These are phyloP conservation scores for Solanum pinnatisectum DNA, from an alignment of 257 asterid genomes.

Conservation along the genomic window DNA sequence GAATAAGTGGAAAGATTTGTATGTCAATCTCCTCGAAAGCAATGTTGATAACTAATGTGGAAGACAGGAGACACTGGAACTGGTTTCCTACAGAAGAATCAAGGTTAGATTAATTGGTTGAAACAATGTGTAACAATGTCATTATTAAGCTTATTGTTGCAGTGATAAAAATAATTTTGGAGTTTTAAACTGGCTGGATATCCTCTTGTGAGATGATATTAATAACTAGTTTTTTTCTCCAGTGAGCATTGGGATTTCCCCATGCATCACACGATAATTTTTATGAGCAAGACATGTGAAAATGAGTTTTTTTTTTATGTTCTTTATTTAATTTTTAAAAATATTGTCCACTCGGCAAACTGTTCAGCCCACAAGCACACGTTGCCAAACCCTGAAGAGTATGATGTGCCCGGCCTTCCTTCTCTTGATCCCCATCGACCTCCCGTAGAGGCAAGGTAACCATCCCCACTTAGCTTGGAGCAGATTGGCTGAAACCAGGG, in stretches of 20 bases:
- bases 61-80: slow-evolving; percentile 92
- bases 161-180: neutral
- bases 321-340: neutral
- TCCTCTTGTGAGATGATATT: neutral
- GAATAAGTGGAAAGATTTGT: slow-evolving; percentile 71
- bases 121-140: neutral
- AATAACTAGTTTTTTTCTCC: neutral
- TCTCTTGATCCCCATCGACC: no score
- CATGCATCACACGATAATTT: neutral
- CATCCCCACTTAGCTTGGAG: neutral
- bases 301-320: neutral
- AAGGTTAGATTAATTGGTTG: slow-evolving; percentile 35
- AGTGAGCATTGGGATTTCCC: neutral
- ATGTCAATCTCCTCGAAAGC: slow-evolving; percentile 81
- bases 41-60: slow-evolving; percentile 83
- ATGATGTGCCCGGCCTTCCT: no score
- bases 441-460: neutral
- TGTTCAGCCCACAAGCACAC: neutral
- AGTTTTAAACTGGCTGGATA: neutral
- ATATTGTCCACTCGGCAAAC: neutral
- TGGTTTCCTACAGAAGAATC: slow-evolving; percentile 96
- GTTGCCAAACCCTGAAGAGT: neutral
- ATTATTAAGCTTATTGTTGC: neutral
- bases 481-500: neutral
- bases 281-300: neutral